A percentile compares a stretch with the other conserved stretches of the same genome.
phyloP scores from a whole-genome alignment of 1,139 yeast genomes.

The Lodderomyces margitis region DNA sequence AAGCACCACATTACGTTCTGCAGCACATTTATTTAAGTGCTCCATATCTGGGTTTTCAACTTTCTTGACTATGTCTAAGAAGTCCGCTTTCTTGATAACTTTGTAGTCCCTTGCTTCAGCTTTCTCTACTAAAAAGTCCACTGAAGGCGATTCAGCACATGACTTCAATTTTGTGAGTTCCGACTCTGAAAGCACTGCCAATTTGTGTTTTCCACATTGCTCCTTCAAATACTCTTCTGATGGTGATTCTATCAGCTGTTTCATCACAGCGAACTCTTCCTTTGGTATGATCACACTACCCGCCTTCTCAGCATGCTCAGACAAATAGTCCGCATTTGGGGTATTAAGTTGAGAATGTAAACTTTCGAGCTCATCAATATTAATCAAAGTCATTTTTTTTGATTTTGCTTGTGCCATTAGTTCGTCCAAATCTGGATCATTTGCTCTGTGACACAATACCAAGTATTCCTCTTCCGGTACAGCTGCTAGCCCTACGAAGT shows the following conservation, averaged over 20 bases:
- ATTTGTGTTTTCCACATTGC: conserved; percentile 16
- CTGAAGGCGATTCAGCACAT: conserved; percentile 18
- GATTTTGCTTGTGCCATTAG: conserved; percentile 17
- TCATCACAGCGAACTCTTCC: conserved; percentile 19
- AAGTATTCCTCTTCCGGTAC: conserved; percentile 25
- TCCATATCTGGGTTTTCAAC: conserved; percentile 25
- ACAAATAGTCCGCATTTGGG: conserved; percentile 25
- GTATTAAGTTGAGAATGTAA: conserved; percentile 18
- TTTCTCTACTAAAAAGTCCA: conserved; percentile 19
- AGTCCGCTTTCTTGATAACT: conserved; percentile 18
- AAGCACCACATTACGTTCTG: conserved; percentile 13
- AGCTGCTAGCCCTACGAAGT: conserved; percentile 30
- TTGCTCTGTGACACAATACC: conserved; percentile 20
- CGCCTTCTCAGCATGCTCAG: conserved; percentile 9
- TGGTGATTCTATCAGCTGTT: conserved; percentile 17
- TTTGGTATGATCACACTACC: conserved; percentile 16
- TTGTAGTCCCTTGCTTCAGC: conserved; percentile 10
- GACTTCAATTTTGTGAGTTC: conserved; percentile 7
- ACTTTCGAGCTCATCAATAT: conserved; percentile 15
- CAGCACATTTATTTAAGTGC: conserved; percentile 20
- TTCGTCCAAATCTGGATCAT: conserved; percentile 24
- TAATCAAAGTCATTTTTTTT: conserved; percentile 18
- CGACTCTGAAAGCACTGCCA: conserved; percentile 3
- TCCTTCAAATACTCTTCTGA: conserved; percentile 20
- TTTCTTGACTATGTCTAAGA: conserved; percentile 19